These are phyloP conservation scores for Dacryopinax spathularia DNA, from an alignment of 768 basidiomycete species.

Conservation along the genomic window DNA sequence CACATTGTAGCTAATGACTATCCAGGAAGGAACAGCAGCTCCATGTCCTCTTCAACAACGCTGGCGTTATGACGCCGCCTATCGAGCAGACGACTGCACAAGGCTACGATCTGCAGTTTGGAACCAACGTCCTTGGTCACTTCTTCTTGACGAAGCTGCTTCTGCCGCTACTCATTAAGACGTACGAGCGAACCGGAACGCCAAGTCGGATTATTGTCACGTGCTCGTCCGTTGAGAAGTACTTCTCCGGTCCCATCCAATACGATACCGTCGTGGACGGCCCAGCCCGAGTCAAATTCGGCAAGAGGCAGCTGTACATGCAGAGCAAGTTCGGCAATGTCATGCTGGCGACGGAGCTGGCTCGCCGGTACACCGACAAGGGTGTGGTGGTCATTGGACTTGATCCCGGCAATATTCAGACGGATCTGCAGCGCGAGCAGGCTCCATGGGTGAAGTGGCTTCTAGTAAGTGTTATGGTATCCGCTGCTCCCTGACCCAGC, in stretches of 20 bases:
- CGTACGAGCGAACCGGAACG: background rate
- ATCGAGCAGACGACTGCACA: conserved; percentile 25
- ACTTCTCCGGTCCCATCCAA: background rate
- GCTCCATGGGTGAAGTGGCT: background rate
- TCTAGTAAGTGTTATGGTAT: background rate
- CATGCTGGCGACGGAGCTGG: conserved; percentile 4
- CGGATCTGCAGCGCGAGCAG: conserved; percentile 2
- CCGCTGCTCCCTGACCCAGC: background rate
- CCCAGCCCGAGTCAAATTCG: background rate
- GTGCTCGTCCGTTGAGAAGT: background rate
- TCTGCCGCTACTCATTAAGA: conserved; percentile 1
- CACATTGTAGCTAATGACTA: background rate
- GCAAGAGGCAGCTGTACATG: background rate
- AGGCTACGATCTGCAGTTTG: conserved; percentile 28
- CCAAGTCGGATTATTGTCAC: background rate
- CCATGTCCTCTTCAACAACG: conserved; percentile 39
- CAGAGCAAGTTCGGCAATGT: conserved; percentile 7
- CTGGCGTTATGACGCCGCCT: conserved; percentile 27
- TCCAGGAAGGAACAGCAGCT: conserved; percentile 32
- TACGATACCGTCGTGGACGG: background rate
- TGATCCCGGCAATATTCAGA: conserved; percentile 7
- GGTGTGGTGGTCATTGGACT: conserved; percentile 7
- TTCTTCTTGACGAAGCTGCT: conserved; percentile 9
- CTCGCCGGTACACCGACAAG: conserved; percentile 8
- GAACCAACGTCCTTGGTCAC: conserved; percentile 8